phyloP scores from a whole-genome alignment of 176 grass and related monocot species.

The Carex scoparia region DNA sequence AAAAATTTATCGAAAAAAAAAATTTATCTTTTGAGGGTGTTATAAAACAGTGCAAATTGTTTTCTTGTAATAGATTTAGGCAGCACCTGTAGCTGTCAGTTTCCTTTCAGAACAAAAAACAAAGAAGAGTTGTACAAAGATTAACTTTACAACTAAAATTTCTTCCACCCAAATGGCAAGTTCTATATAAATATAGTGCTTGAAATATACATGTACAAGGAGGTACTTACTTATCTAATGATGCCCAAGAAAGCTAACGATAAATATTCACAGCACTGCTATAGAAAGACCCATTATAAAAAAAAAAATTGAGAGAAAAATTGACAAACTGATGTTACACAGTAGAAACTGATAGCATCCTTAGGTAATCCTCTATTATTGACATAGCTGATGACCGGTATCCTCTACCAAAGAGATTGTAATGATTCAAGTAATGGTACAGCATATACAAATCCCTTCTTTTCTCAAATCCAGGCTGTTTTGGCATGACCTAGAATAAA shows the following conservation, averaged over 20 bases:
- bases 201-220: neutral
- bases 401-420: slow-evolving; percentile 46
- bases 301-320: neutral
- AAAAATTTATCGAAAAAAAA: too few species aligned
- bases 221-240: neutral
- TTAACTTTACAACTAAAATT: neutral
- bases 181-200: neutral
- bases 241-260: neutral
- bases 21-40: neutral
- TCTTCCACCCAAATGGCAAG: neutral
- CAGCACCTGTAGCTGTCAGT: neutral
- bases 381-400: slow-evolving; percentile 42
- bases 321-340: neutral
- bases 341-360: slow-evolving; percentile 32
- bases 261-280: neutral
- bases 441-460: slow-evolving; percentile 46
- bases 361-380: slow-evolving; percentile 46
- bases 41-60: neutral
- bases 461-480: slow-evolving; percentile 45
- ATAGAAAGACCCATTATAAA: neutral
- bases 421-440: slow-evolving; percentile 54
- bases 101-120: neutral
- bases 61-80: neutral
- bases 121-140: neutral
- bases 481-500: slow-evolving; percentile 42